These are phyloP conservation scores for Nakaseomyces sp. DNA, from an alignment of 1,139 yeast genomes.

Conservation along the genomic window DNA sequence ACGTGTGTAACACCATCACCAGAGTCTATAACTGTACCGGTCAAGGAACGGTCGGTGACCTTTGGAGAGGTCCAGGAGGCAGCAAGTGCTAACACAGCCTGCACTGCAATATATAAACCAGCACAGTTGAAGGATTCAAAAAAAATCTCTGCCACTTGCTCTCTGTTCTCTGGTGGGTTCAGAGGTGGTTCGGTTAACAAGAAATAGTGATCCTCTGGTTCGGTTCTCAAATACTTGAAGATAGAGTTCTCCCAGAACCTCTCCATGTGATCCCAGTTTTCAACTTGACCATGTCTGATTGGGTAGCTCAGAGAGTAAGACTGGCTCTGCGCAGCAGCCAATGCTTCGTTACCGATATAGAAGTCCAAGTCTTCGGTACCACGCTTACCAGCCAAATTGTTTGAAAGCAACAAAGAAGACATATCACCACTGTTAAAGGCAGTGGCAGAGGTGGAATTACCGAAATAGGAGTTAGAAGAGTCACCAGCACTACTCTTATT, in stretches of 20 bases:
- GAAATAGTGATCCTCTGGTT: constrained; percentile 97
- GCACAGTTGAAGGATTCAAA: constrained; percentile 98
- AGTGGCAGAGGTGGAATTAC: constrained; percentile 32
- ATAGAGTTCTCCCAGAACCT: constrained; percentile 97
- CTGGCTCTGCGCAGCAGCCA: constrained; percentile 82
- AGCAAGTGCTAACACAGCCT: constrained; percentile 95
- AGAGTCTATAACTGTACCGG: constrained; percentile 96
- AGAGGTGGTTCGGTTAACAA: constrained; percentile 95
- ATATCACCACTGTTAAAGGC: constrained; percentile 25
- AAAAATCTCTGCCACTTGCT: constrained; percentile 96
- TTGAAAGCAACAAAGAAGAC: constrained; percentile 32
- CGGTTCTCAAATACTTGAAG: constrained; percentile 91
- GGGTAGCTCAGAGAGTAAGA: constrained; percentile 87
- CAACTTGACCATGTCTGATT: constrained; percentile 94
- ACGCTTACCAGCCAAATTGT: constrained; percentile 59
- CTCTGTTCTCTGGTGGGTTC: constrained; percentile 98
- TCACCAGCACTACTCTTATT: constrained; percentile 20
- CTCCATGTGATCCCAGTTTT: constrained; percentile 99
- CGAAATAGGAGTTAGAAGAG: constrained; percentile 23
- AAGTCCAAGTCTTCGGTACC: constrained; percentile 95
- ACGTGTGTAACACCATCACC: constrained; percentile 99
- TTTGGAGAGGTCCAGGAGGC: constrained; percentile 98
- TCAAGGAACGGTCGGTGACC: constrained; percentile 86
- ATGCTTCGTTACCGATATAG: constrained; percentile 91
- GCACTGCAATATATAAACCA: constrained; percentile 95